A percentile compares a stretch with the other conserved stretches of the same genome.
Conservation (phyloP, 768 basidiomycete species). For the Lepiota subincarnata region DNA sequence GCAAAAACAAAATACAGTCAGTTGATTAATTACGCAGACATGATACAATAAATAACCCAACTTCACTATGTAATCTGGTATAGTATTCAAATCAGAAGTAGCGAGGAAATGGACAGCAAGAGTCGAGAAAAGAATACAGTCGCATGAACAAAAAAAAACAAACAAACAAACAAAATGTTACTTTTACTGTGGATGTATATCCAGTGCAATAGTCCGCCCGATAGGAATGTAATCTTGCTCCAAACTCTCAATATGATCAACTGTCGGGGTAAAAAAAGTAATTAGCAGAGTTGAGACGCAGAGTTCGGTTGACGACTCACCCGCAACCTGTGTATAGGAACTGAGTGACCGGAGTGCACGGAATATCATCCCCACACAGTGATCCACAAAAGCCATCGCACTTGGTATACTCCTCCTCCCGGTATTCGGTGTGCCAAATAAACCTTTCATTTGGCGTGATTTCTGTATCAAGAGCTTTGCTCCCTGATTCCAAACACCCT, state of each 20-base stretch:
- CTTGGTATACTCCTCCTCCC: neutral
- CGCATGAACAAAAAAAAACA: neutral
- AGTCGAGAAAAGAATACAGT: neutral
- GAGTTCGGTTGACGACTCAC: neutral
- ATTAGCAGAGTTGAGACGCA: neutral
- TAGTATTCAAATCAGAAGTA: neutral
- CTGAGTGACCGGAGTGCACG: slow-evolving; percentile 9
- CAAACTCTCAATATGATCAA: slow-evolving; percentile 7
- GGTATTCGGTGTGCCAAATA: neutral
- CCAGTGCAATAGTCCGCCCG: neutral
- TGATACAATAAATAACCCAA: neutral
- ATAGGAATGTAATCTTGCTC: slow-evolving; percentile 7
- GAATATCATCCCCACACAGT: slow-evolving; percentile 7
- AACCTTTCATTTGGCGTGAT: slow-evolving; percentile 53
- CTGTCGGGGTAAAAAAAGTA: neutral
- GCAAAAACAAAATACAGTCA: neutral
- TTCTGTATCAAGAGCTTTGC: slow-evolving; percentile 51
- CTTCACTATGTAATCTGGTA: neutral
- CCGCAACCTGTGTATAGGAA: slow-evolving; percentile 10
- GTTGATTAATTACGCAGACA: neutral
- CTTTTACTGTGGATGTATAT: slow-evolving; percentile 6
- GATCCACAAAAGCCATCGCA: slow-evolving; percentile 7
- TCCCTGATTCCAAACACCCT: slow-evolving; percentile 11
- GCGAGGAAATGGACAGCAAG: neutral
- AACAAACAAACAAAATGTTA: neutral